phyloP scores from a whole-genome alignment of 306 rosid species.

The Amphicarpaea edgeworthii region DNA sequence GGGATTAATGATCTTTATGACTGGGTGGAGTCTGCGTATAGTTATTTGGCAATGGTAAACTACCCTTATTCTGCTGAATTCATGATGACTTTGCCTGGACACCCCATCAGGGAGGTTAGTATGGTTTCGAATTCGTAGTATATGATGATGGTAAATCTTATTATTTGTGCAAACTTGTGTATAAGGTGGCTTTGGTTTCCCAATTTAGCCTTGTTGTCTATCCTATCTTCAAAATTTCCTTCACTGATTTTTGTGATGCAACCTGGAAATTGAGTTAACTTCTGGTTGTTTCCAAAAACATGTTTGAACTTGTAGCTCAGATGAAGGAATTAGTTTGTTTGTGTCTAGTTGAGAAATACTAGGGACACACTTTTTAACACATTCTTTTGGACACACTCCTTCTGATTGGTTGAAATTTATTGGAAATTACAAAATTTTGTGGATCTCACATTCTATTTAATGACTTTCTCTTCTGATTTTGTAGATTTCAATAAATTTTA shows the following conservation, averaged over 20 bases:
- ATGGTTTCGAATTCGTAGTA: constrained; percentile 20
- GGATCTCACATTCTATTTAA: no score
- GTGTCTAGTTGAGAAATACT: no score
- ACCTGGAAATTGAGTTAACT: constrained; percentile 35
- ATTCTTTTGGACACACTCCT: no score
- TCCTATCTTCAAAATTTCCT: constrained; percentile 14
- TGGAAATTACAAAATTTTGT: no score
- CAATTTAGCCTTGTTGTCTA: not conserved
- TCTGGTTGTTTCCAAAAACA: constrained; percentile 25
- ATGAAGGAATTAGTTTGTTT: constrained; percentile 23
- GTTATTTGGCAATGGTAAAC: constrained; percentile 88
- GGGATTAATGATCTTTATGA: constrained; percentile 54
- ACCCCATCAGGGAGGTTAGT: constrained; percentile 83
- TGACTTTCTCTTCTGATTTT: no score
- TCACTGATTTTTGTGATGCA: constrained; percentile 20
- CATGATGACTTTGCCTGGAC: constrained; percentile 81
- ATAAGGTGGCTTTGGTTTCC: not conserved
- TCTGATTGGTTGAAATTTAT: no score
- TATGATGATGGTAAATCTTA: constrained; percentile 15
- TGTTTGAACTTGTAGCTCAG: constrained; percentile 26
- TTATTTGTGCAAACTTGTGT: constrained; percentile 14
- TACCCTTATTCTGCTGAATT: constrained; percentile 78
- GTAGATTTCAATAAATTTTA: no score
- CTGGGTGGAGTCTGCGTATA: constrained; percentile 87
- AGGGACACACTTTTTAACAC: no score